Percentiles rank a stretch among this genome's conserved stretches.
phyloP scores from a whole-genome alignment of 2,329 filamentous ascomycete genomes.

The Fusarium sp. region DNA sequence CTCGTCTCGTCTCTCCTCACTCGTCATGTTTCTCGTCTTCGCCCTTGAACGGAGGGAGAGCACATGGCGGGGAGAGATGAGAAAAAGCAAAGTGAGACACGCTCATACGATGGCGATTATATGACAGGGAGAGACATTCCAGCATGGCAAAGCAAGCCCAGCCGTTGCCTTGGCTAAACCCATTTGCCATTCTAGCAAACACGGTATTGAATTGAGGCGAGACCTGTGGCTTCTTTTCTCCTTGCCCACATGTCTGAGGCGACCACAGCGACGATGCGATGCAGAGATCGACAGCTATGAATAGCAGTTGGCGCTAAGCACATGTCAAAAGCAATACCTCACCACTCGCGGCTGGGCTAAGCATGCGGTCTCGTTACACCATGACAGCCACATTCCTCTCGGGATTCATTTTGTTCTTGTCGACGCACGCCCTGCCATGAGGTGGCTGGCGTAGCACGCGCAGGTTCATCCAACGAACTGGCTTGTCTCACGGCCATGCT shows the following conservation, averaged over 20 bases:
- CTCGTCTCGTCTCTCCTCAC: not conserved
- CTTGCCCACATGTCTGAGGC: conserved; percentile 4
- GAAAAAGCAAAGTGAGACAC: conserved; percentile 30
- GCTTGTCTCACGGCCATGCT: conserved; percentile 37
- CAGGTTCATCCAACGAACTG: conserved; percentile 9
- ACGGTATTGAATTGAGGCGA: conserved; percentile 11
- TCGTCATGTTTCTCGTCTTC: conserved; percentile 1
- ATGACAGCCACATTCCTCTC: conserved; percentile 30
- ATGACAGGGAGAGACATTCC: conserved; percentile 20
- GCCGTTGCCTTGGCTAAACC: conserved; percentile 4
- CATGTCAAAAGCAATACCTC: conserved; percentile 22
- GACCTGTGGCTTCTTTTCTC: conserved; percentile 35
- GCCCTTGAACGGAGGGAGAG: conserved; percentile 3
- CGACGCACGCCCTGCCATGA: conserved; percentile 32
- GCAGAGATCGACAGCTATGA: conserved; percentile 32
- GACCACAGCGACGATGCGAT: not conserved
- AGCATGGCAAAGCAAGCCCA: not conserved
- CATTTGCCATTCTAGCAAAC: not conserved
- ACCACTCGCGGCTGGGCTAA: not conserved
- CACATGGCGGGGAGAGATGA: not conserved
- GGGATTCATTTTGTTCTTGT: conserved; percentile 6
- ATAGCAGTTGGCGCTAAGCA: conserved; percentile 31
- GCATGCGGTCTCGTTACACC: conserved; percentile 10
- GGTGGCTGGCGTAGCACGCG: conserved; percentile 22
- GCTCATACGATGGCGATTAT: conserved; percentile 30